Base-by-base conservation (phyloP, 2,329 filamentous ascomycete genomes). In the Epichloe coenophiala region DNA sequence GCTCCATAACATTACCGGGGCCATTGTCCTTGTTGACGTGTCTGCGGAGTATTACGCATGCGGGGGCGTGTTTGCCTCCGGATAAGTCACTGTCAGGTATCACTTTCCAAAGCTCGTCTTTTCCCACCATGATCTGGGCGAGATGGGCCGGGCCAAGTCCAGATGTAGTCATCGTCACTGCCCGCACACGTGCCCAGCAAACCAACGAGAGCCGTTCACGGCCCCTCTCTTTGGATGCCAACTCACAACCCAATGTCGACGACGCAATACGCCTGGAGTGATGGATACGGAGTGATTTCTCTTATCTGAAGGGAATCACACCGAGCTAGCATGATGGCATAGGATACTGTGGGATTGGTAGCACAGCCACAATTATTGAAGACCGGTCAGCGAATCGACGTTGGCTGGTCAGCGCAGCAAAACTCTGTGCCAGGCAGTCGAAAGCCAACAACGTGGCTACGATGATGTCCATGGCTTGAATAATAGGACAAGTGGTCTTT, bases 11-110 rank as follows among this genome's bases (percentile, higher is more conserved):
- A 27, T 27, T 27, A 40, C 31, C 17, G 31, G 46, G 35, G 23
- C 49, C 35, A 31, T 31, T 51, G 39, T 33, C 38, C 40, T 21
- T 27, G 50, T 45, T 51, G 50, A 51, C 50, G 50, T 51, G 50
- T 51, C 50, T 40, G 41, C 44, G 45, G n/a, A 36, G 36, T 45
- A 23, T 37, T 37, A 15, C 31, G 35, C 36, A 51, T 45, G 45
- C 36, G 41, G 50, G 40, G 43, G 45, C 17, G 19, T 38, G 33
- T 41, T 51, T 41, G 35, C 27, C 40, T 43, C 12, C 5, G 21
- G 42, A 21, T n/a, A 38, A 38, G 40, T 12, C 3, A 40, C 5
- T 40, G 23, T 33, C 48, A 40, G 33, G 23, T 33, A 33, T 50
- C 48, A 33, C n/a, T 21, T 50, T 45, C 31, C 33, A 44, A 47